These are phyloP conservation scores for Cryptococcus neoformans DNA, from an alignment of 1,284 basidiomycete species.

Conservation along the genomic window DNA sequence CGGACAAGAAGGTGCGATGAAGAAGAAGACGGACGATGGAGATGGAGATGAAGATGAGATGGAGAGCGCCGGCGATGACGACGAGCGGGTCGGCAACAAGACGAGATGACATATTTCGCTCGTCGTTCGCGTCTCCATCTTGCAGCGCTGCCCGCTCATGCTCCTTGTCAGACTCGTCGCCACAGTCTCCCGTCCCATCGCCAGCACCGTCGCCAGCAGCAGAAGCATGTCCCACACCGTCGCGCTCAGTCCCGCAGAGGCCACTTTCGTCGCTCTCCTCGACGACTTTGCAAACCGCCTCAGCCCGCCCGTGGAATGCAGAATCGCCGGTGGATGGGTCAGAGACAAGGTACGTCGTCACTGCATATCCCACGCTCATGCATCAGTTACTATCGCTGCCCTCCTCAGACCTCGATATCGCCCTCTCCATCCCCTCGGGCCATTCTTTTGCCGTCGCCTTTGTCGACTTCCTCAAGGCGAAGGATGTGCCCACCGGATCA, in stretches of 20 bases:
- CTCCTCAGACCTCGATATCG: slow-evolving; percentile 93
- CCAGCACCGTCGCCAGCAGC: too few relatives aligned
- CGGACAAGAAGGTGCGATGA: too few relatives aligned
- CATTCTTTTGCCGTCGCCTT: slow-evolving; percentile 82
- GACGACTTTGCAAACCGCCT: slow-evolving; percentile 37
- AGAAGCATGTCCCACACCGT: slow-evolving; percentile 13
- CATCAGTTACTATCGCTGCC: slow-evolving; percentile 73
- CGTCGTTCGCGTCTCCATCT: not conserved
- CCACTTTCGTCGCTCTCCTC: slow-evolving; percentile 37
- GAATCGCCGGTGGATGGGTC: slow-evolving; percentile 96
- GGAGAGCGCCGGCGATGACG: too few relatives aligned
- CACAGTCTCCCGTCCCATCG: not conserved
- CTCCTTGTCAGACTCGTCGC: not conserved
- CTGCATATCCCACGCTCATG: not conserved
- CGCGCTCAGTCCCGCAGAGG: slow-evolving; percentile 31
- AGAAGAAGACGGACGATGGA: too few relatives aligned
- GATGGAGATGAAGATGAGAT: too few relatives aligned
- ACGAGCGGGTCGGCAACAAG: not conserved
- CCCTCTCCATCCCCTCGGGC: slow-evolving; percentile 86
- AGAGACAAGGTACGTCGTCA: slow-evolving; percentile 76
- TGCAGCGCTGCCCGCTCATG: not conserved
- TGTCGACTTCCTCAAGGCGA: slow-evolving; percentile 60
- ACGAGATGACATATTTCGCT: not conserved
- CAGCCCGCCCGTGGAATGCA: slow-evolving; percentile 58
- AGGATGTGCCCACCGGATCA: slow-evolving; percentile 59